Conservation (phyloP, 768 basidiomycete genomes). For the Hypholoma fasciculare region DNA sequence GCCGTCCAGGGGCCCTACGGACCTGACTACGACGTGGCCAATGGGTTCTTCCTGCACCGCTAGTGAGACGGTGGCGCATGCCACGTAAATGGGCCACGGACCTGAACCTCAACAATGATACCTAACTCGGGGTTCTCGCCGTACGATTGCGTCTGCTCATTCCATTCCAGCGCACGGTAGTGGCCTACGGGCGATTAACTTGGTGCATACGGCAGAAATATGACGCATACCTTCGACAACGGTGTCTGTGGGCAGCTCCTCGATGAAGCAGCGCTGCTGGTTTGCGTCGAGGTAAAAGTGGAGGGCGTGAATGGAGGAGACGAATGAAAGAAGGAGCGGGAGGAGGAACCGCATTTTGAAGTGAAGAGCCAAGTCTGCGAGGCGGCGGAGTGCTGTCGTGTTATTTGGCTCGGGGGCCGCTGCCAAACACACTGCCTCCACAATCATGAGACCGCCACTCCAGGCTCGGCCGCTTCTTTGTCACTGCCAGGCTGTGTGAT, state of each 20-base stretch:
- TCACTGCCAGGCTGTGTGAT: not conserved
- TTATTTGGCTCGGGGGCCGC: conserved; percentile 18
- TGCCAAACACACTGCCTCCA: conserved; percentile 11
- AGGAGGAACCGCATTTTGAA: conserved; percentile 29
- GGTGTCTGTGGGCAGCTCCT: conserved; percentile 94
- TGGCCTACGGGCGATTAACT: conserved; percentile 56
- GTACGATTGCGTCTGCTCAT: conserved; percentile 69
- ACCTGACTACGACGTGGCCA: conserved; percentile 80
- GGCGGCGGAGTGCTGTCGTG: not conserved
- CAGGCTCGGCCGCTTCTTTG: not conserved
- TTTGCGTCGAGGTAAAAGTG: conserved; percentile 97
- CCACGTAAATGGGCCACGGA: conserved; percentile 26
- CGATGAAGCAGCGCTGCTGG: conserved; percentile 93
- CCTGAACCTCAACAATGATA: conserved; percentile 89
- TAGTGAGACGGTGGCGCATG: not conserved
- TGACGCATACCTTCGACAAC: conserved; percentile 78
- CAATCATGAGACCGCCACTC: not conserved
- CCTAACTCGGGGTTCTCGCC: conserved; percentile 74
- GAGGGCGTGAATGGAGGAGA: conserved; percentile 65
- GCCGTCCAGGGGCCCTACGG: conserved; percentile 87
- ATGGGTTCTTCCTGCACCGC: conserved; percentile 77
- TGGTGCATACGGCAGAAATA: not conserved
- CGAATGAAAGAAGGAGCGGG: conserved; percentile 31
- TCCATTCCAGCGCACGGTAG: conserved; percentile 93
- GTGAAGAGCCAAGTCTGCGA: not conserved